Evolutionary conservation across 1,284 basidiomycete species (phyloP).

Genomic region (Ustilago trichophora): DNA sequence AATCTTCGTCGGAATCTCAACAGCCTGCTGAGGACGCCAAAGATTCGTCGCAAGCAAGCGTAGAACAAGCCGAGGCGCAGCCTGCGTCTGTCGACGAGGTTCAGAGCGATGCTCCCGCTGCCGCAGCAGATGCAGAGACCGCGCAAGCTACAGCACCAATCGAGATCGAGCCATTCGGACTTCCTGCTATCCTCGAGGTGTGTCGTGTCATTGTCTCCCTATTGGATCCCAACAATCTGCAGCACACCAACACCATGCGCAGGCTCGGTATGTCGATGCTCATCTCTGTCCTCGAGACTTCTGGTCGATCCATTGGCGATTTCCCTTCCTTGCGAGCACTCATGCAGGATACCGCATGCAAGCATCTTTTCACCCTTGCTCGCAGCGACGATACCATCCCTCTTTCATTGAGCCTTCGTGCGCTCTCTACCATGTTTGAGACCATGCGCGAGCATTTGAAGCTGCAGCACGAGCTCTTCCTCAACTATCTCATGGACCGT

Average conservation of each 20-base stretch:
- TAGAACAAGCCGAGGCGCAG: background rate
- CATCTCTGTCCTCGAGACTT: constrained; percentile 86
- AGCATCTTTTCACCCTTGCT: constrained; percentile 80
- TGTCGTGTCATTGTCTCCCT: constrained; percentile 93
- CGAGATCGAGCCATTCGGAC: constrained; percentile 73
- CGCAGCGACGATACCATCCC: constrained; percentile 81
- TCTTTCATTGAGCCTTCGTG: constrained; percentile 81
- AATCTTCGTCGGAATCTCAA: background rate
- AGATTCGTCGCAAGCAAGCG: background rate
- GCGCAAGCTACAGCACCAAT: constrained; percentile 6
- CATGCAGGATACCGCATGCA: constrained; percentile 88
- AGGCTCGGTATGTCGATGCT: constrained; percentile 87
- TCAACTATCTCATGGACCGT: constrained; percentile 91
- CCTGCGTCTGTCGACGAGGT: background rate
- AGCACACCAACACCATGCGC: constrained; percentile 95
- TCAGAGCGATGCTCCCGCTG: background rate
- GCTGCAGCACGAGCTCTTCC: constrained; percentile 93
- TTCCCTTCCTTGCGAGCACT: constrained; percentile 77
- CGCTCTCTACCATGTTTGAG: constrained; percentile 86
- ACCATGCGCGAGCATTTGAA: constrained; percentile 88
- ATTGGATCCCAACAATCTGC: constrained; percentile 89
- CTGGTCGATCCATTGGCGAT: constrained; percentile 75
- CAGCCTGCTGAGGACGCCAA: background rate
- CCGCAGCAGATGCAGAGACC: background rate
- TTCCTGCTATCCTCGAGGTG: constrained; percentile 91